A percentile compares a stretch with the other conserved stretches of the same genome.
Conservation (phyloP, 2,329 filamentous ascomycete species). For the Aureobasidium melanogenum region DNA sequence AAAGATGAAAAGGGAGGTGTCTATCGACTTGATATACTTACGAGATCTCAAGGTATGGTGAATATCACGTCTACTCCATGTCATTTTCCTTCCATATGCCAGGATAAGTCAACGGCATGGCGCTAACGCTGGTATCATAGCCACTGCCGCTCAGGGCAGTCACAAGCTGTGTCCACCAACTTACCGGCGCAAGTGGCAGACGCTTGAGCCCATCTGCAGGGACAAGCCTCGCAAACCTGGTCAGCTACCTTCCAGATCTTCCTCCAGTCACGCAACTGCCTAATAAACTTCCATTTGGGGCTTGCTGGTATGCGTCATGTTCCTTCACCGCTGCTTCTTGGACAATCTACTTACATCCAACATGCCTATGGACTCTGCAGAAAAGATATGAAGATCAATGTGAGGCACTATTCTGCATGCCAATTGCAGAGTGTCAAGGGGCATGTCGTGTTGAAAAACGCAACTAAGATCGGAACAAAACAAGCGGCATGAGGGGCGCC, state of each 20-base stretch:
- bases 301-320: neutral
- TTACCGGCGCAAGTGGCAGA: neutral
- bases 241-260: conserved; percentile 1
- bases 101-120: neutral
- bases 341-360: neutral
- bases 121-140: neutral
- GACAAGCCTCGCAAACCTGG: neutral
- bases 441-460: neutral
- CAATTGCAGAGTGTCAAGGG: neutral
- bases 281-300: neutral
- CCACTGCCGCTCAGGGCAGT: neutral
- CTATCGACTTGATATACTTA: neutral
- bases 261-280: neutral
- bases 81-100: neutral
- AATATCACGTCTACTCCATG: neutral
- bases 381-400: conserved; percentile 2
- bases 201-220: conserved; percentile 9
- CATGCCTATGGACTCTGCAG: neutral
- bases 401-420: neutral
- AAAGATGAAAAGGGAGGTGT: neutral
- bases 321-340: conserved; percentile 7
- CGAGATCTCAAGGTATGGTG: neutral
- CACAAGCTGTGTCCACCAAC: neutral
- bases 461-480: neutral
- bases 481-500: neutral